Evolutionary conservation across 176 grass and related monocot genomes (phyloP), one percentile per base, ranked within the genome.

Genomic region (Carex littledalei): DNA sequence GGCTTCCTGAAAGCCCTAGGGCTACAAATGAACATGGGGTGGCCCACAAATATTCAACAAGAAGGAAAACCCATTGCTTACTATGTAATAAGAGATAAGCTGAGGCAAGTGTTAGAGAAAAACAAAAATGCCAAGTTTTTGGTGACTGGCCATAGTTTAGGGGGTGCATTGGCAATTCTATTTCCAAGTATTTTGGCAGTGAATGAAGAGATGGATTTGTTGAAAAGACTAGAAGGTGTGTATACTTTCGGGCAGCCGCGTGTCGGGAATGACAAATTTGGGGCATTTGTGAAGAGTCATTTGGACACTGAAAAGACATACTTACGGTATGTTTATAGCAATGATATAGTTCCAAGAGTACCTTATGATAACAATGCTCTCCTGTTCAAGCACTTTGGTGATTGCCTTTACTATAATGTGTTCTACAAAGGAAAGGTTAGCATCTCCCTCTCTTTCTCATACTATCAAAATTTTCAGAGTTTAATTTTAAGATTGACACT

Each of bases 181-280:
- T 94, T 97, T 84, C 87, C 94, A 53, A 68, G 89, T 35, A 55
- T 93, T 0, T 87, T 97, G 39, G 89, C 89, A 57, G 15, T 90
- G 53, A 93, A 98, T 55, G 0, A 45, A 49, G 91, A 93, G 63
- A 63, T 72, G 1, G 47, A 10, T 32, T 4, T 98, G 69, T 80
- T 94, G 68, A 53, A 55, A 0, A 68, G 73, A 87, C 62, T 98
- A 39, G 37, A 74, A 2, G 93, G 92, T 6, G 90, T 97, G 81
- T 97, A 94, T 78, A 97, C 95, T 4, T 97, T 92, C 63, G 92
- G 92, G 62, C 94, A 94, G 82, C 92, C 92, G 0, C 68, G 92
- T 53, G 90, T 97, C 2, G 90, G 94, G 3, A 84, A 97, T 87
- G 45, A 26, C 73, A 43, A 56, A 43, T 77, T 97, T 50, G 90